Base-by-base conservation (phyloP, 2,329 filamentous ascomycete species). In the Aspergillus ruber region DNA sequence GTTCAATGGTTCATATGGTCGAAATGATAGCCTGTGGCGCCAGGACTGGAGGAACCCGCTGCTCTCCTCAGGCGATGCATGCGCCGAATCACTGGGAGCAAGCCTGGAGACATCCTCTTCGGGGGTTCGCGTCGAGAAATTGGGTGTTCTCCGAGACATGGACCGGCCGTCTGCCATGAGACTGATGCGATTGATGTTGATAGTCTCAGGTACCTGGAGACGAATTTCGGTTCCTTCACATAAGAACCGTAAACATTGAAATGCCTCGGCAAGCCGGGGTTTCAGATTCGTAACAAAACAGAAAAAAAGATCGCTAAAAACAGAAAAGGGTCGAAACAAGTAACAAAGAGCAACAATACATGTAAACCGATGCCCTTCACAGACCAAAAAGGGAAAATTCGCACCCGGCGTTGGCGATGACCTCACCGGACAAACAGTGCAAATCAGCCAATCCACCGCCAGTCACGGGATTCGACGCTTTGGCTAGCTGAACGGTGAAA, bases 41-140 rank as follows among this genome's bases (percentile, higher is more conserved):
- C 55, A 57, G 17, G 55, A 39, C 53, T 15, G 40, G 29, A 59
- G 50, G n/a, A 60, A 46, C 20, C 56, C 53, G 42, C 50, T 53
- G 23, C 56, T 57, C 29, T 60, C 57, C 17, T 54, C 53, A 4
- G 59, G 50, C 21, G 55, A 56, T 29, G 53, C 44, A 42, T 50
- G 38, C 13, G 44, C 44, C 10, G 56, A 58, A 21, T 67, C 66
- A 43, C 54, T 62, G 27, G 65, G 65, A 40, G 57, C 67, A 25
- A 70, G 51, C 44, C 65, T 61, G 15, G 61, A 57, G 27, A 55
- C 63, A 61, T 70, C 68, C 57, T 67, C 68, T 53, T 63, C 52
- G 33, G 68, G 59, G 7, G 66, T 64, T 48, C 66, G 64, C 42
- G 67, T 62, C 17, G 66, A 66, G 52, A 71, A 69, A 47, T 61